Evolutionary conservation across 208 protist genomes (phyloP).

Genomic region (Leishmania martiniquensis): DNA sequence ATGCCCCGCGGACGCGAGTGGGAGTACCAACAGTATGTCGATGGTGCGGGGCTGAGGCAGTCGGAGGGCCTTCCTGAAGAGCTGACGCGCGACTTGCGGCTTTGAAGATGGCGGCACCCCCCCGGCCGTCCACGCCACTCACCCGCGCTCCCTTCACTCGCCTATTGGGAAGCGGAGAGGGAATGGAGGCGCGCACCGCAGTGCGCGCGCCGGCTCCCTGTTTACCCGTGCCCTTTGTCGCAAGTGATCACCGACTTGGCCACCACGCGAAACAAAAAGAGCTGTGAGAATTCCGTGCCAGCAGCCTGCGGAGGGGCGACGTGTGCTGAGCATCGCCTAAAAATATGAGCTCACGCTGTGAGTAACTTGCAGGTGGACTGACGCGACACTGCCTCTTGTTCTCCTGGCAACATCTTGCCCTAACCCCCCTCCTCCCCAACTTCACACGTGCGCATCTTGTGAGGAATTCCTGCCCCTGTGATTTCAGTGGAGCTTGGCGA

Average conservation of each 20-base stretch:
- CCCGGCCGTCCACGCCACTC: background rate
- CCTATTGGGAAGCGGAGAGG: background rate
- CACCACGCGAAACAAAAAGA: background rate
- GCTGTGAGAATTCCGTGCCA: background rate
- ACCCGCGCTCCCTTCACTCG: background rate
- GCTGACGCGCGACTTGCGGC: slow-evolving; percentile 46
- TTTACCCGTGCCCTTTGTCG: background rate
- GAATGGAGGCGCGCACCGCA: background rate
- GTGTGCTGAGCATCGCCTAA: background rate
- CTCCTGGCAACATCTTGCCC: background rate
- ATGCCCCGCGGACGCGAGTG: slow-evolving; percentile 77
- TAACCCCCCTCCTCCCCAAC: too few relatives aligned
- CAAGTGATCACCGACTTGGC: background rate
- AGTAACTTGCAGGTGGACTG: background rate
- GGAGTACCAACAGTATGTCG: slow-evolving; percentile 74
- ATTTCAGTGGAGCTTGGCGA: background rate
- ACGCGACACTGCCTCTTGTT: background rate
- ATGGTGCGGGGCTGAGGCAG: slow-evolving; percentile 29
- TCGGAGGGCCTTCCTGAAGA: slow-evolving; percentile 52
- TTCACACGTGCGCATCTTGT: background rate
- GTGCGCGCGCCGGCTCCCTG: background rate
- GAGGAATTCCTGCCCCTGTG: background rate
- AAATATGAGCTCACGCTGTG: background rate
- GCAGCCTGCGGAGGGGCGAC: background rate
- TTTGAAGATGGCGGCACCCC: slow-evolving; percentile 2